Conservation (phyloP, 83 land plant genomes). For the Picea abies region DNA sequence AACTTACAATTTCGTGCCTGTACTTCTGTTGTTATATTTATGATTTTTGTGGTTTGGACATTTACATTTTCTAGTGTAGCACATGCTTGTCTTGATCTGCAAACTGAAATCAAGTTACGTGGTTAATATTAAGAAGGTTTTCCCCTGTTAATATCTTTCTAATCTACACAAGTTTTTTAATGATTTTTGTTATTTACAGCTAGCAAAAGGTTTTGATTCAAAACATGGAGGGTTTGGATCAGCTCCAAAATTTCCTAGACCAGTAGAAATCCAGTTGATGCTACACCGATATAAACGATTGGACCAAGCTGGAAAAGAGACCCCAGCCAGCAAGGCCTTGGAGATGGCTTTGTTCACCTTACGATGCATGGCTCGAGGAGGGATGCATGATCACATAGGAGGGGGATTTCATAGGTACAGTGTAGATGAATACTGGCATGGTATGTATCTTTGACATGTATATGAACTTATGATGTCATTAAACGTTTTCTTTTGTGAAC, state of each 20-base stretch:
- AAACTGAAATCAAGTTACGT: neutral
- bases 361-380: constrained; percentile 91
- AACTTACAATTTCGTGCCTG: neutral
- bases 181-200: constrained; percentile 44
- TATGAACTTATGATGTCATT: neutral
- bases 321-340: constrained; percentile 51
- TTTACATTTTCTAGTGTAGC: neutral
- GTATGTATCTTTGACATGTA: constrained; percentile 34
- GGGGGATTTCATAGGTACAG: constrained; percentile 99
- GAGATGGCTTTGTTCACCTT: constrained; percentile 78
- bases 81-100: neutral
- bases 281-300: constrained; percentile 73
- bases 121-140: neutral
- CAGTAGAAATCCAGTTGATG: constrained; percentile 86
- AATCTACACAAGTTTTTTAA: neutral
- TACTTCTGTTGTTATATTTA: neutral
- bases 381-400: constrained; percentile 97
- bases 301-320: constrained; percentile 59
- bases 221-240: constrained; percentile 91
- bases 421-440: constrained; percentile 99
- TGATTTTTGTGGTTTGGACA: neutral
- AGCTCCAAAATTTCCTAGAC: constrained; percentile 98
- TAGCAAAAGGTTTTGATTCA: constrained; percentile 69
- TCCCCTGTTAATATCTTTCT: neutral
- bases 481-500: neutral